Conservation (phyloP, 2,329 filamentous ascomycete species). For the Dryadomyces quercus-mongolicae region DNA sequence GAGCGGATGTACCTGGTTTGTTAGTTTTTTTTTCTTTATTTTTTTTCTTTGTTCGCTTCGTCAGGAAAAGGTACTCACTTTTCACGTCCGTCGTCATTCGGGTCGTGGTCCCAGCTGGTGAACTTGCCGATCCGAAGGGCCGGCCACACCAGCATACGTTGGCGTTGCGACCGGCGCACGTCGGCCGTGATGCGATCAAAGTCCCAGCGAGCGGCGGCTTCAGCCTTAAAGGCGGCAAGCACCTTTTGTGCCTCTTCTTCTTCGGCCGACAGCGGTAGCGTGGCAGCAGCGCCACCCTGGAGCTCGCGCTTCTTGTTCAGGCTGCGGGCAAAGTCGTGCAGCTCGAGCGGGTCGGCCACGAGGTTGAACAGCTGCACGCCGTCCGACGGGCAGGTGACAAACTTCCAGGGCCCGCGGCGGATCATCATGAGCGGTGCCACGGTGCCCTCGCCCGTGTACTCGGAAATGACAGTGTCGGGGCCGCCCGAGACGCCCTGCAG, state of each 20-base stretch:
- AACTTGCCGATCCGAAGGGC: constrained; percentile 66
- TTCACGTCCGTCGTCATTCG: constrained; percentile 53
- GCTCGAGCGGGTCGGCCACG: constrained; percentile 59
- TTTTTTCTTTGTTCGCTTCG: too few species aligned
- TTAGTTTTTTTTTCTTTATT: background rate
- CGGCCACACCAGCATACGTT: constrained; percentile 65
- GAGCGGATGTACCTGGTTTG: constrained; percentile 68
- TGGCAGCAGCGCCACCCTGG: background rate
- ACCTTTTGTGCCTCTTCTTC: constrained; percentile 21
- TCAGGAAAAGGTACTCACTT: constrained; percentile 34
- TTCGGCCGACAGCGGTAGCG: constrained; percentile 11
- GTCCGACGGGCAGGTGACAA: constrained; percentile 74
- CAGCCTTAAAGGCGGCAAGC: constrained; percentile 56
- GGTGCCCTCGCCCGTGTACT: constrained; percentile 91
- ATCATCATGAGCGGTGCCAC: constrained; percentile 91
- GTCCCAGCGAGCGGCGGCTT: constrained; percentile 69
- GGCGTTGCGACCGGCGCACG: constrained; percentile 66
- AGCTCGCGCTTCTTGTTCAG: constrained; percentile 21
- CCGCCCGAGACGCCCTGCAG: constrained; percentile 45
- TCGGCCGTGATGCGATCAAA: constrained; percentile 64
- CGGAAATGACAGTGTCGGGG: constrained; percentile 81
- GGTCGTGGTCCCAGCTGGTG: constrained; percentile 78
- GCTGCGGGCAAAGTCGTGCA: constrained; percentile 55
- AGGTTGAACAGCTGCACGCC: constrained; percentile 79
- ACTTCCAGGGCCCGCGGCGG: constrained; percentile 80